A percentile compares a stretch with the other conserved stretches of the same genome.
These are phyloP conservation scores for Phaseolus coccineus DNA, from an alignment of 331 rosid species.

Conservation along the genomic window DNA sequence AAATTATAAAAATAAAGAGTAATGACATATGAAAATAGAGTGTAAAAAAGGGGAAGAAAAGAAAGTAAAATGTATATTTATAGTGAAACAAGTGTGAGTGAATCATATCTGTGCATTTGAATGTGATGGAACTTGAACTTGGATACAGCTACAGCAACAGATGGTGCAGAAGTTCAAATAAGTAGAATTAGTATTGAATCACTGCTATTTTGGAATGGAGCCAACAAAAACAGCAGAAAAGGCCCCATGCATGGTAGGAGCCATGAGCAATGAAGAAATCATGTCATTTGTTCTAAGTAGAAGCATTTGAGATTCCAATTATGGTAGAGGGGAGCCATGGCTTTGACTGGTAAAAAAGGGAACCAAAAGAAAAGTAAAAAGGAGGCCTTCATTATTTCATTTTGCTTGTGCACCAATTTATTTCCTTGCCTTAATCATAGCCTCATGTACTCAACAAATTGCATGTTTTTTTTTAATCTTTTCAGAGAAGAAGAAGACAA, in stretches of 20 bases:
- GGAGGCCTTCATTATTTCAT: slow-evolving; percentile 34
- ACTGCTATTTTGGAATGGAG: not conserved
- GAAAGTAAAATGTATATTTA: too few species aligned
- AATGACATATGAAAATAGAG: too few species aligned
- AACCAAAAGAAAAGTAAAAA: slow-evolving; percentile 41
- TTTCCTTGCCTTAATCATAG: slow-evolving; percentile 55
- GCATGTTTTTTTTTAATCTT: not conserved
- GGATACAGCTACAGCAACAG: not conserved
- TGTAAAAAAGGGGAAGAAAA: too few species aligned
- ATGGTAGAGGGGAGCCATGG: slow-evolving; percentile 40
- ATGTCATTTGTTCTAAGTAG: slow-evolving; percentile 17
- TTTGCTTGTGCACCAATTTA: slow-evolving; percentile 61
- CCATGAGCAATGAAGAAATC: slow-evolving; percentile 26
- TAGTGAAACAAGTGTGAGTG: not conserved
- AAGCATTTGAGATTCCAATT: slow-evolving; percentile 49
- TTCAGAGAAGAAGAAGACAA: not conserved
- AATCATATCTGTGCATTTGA: not conserved
- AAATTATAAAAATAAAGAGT: too few species aligned
- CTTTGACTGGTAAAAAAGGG: slow-evolving; percentile 47
- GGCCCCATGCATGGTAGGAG: not conserved
- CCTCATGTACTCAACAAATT: slow-evolving; percentile 52
- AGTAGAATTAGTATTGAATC: slow-evolving; percentile 19
- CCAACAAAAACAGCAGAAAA: not conserved
- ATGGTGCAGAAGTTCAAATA: not conserved
- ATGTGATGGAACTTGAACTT: not conserved